These are phyloP conservation scores for Coffea eugenioides DNA, from an alignment of 257 asterid species.

Conservation along the genomic window DNA sequence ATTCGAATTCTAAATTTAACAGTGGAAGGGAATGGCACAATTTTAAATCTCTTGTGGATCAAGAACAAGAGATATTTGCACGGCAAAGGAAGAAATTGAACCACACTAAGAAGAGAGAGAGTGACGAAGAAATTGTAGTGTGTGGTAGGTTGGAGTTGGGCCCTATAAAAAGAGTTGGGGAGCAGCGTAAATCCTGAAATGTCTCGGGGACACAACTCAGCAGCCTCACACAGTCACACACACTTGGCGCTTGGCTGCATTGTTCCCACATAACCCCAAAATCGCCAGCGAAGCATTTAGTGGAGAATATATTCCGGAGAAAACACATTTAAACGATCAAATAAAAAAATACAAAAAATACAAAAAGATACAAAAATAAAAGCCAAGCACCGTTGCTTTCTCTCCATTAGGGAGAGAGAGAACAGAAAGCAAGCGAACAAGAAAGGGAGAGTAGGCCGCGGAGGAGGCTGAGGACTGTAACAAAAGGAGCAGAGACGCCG, in stretches of 20 bases:
- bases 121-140: no score
- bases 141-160: neutral
- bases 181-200: no score
- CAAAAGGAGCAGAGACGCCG: constrained; percentile 12
- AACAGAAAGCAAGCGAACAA: neutral
- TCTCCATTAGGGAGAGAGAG: neutral
- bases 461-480: no score
- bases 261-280: neutral
- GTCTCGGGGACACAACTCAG: constrained; percentile 15
- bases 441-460: neutral
- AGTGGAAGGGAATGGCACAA: no score
- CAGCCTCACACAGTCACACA: no score
- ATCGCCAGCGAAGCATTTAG: constrained; percentile 28
- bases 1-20: no score
- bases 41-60: no score
- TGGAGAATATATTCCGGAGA: constrained; percentile 1
- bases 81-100: no score
- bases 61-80: no score
- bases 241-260: no score
- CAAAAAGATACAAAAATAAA: neutral
- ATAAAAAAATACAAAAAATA: neutral
- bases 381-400: neutral
- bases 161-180: neutral
- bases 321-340: neutral
- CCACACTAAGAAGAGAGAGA: no score